Evolutionary conservation across 164 flowering plant species (phyloP), one percentile per base, ranked within the genome.

Genomic region (Magnolia sinica): DNA sequence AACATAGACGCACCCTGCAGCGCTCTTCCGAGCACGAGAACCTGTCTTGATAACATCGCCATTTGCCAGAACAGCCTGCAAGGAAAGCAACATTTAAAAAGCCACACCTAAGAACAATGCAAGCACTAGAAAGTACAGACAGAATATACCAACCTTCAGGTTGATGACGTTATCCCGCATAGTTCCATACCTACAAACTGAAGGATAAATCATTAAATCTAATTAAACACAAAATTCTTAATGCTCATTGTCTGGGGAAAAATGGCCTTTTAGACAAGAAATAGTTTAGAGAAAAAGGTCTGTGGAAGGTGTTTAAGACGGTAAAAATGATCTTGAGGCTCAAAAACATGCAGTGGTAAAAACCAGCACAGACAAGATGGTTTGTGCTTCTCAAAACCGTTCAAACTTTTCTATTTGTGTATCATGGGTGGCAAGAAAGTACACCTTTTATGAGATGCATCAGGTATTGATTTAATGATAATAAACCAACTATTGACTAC

Each of bases 111-210:
- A 64, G 24, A 64, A 64, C 24, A 19, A 19, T 64, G 9, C 24
- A 9, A 64, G 24, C 22, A 64, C 10, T 19, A 31, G 24, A 68
- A 49, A 8, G 20, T 19, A 49, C 22, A 75, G 63, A 8, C 31
- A 49, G 50, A 73, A 69, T n/a, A 27, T 65, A 77, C 88, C 67
- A 76, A 96, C 99, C 99, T 94, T 94, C 64, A 96, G 94, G 79
- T 67, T 92, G 82, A 96, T 94, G 84, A 96, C 98, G 84, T 94
- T 96, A 61, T 96, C 99, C 4, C 99, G 94, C 99, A 96, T 96
- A 23, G 98, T 96, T 74, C 99, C 99, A 81, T 96, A 96, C 97
- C 99, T 92, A 85, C 91, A 90, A 68, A 82, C 88, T 87, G 86
- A 82, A 86, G 86, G 73, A 75, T 82, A 79, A 79, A 71, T 81